Evolutionary conservation across 192 early-diverging fungal species (phyloP).

Genomic region (Mortierella antarctica): DNA sequence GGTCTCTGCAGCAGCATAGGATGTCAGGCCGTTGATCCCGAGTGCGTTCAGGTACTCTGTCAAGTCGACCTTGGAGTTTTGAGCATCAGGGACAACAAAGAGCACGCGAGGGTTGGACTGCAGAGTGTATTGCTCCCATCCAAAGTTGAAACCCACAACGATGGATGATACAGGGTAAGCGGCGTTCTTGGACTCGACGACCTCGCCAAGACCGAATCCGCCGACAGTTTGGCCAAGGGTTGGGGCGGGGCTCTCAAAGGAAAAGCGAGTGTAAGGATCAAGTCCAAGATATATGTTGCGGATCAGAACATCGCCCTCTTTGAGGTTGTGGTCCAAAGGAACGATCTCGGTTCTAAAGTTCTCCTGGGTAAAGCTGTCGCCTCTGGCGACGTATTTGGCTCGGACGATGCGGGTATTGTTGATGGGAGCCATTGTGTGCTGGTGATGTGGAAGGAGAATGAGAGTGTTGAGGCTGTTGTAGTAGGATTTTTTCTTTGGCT

Average conservation of each 20-base stretch:
- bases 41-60: constrained; percentile 71
- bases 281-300: constrained; percentile 24
- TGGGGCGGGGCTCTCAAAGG: neutral
- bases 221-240: constrained; percentile 67
- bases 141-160: constrained; percentile 59
- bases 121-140: constrained; percentile 68
- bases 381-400: neutral
- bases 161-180: constrained; percentile 67
- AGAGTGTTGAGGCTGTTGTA: neutral
- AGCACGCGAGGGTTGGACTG: constrained; percentile 50
- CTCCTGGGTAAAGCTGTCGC: neutral
- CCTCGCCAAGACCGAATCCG: constrained; percentile 69
- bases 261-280: constrained; percentile 28
- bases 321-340: neutral
- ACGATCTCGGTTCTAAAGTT: constrained; percentile 13
- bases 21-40: constrained; percentile 73
- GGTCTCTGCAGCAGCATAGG: constrained; percentile 58
- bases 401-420: constrained; percentile 25
- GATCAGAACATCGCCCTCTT: constrained; percentile 24
- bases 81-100: constrained; percentile 53
- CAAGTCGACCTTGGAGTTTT: constrained; percentile 57
- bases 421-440: constrained; percentile 9
- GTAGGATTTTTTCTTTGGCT: neutral
- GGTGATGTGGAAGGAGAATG: neutral
- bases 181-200: constrained; percentile 70